A percentile compares a stretch with the other conserved stretches of the same genome.
phyloP scores from a whole-genome alignment of 441 rosid genomes.

The Erodium chrysanthum region DNA sequence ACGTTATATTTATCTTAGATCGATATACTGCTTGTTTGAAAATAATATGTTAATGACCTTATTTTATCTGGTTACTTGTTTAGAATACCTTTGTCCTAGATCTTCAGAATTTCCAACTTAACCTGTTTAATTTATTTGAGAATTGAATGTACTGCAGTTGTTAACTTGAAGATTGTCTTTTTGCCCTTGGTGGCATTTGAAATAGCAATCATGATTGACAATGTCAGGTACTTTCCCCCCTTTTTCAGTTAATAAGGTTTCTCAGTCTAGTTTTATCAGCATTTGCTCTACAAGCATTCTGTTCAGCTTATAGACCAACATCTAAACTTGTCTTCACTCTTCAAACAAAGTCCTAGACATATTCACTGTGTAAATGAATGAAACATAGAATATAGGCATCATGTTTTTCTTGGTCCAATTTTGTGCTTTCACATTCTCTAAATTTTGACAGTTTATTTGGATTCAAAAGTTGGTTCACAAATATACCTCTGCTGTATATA shows the following conservation, averaged over 20 bases:
- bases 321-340: not conserved
- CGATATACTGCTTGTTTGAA: not conserved
- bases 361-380: not conserved
- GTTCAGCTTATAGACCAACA: not conserved
- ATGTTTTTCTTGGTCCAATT: not conserved
- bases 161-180: slow-evolving; percentile 49
- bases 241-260: slow-evolving; percentile 7
- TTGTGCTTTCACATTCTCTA: not conserved
- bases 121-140: slow-evolving; percentile 9
- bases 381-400: not conserved
- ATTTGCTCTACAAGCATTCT: not conserved
- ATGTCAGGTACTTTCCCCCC: slow-evolving; percentile 41
- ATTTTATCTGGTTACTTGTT: not conserved
- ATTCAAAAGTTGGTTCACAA: not conserved
- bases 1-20: not conserved
- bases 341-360: not conserved
- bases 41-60: not conserved
- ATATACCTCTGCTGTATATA: not conserved
- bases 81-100: not conserved
- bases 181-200: slow-evolving; percentile 50
- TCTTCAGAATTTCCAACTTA: not conserved
- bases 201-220: slow-evolving; percentile 49
- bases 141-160: slow-evolving; percentile 33
- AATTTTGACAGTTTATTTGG: not conserved
- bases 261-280: not conserved